These are phyloP conservation scores for Aspergillus fischeri DNA, from an alignment of 2,329 filamentous ascomycete species.

Conservation along the genomic window DNA sequence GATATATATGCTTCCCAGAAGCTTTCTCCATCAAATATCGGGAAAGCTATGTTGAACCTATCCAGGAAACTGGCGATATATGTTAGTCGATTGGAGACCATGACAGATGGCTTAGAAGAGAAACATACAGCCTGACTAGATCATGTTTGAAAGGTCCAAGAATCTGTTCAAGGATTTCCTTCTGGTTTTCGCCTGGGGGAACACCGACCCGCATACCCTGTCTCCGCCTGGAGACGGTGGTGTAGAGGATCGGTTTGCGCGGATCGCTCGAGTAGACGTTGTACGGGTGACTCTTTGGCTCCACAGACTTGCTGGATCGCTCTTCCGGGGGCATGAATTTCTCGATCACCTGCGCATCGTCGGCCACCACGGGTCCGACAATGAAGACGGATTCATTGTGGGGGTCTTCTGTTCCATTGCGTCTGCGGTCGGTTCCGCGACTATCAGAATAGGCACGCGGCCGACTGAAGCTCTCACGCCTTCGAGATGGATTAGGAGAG, in stretches of 20 bases:
- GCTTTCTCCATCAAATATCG: conserved; percentile 54
- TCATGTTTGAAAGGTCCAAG: conserved; percentile 52
- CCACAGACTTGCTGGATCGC: conserved; percentile 33
- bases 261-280: conserved; percentile 49
- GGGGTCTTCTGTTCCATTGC: conserved; percentile 31
- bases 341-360: conserved; percentile 59
- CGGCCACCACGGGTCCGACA: conserved; percentile 56
- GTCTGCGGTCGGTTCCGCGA: conserved; percentile 28
- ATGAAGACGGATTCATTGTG: conserved; percentile 50
- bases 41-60: conserved; percentile 58
- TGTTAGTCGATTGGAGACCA: conserved; percentile 2
- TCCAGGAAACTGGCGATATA: conserved; percentile 47
- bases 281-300: conserved; percentile 44
- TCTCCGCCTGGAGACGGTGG: conserved; percentile 48
- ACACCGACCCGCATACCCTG: conserved; percentile 44
- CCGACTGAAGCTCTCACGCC: conserved; percentile 16
- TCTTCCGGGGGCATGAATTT: conserved; percentile 50
- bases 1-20: conserved; percentile 50
- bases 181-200: conserved; percentile 46
- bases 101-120: neutral
- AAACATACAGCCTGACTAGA: conserved; percentile 49
- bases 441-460: conserved; percentile 24
- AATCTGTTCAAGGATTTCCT: conserved; percentile 55
- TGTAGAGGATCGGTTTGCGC: conserved; percentile 44
- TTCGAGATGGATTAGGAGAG: conserved; percentile 18